phyloP scores from a whole-genome alignment of 2,329 filamentous ascomycete genomes.

The Claviceps africana region DNA sequence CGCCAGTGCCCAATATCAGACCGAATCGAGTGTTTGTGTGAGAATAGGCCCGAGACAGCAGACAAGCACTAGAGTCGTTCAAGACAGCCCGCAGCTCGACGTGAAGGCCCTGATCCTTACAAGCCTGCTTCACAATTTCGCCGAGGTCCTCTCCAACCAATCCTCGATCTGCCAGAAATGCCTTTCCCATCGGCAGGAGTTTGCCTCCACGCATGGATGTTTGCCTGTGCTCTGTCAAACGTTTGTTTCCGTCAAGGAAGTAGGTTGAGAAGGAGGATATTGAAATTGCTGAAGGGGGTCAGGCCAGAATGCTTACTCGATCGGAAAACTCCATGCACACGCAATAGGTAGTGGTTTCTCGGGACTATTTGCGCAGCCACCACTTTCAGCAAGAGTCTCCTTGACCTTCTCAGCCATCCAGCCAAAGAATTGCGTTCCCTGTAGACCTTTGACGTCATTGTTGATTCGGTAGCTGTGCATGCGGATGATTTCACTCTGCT shows the following conservation, averaged over 20 bases:
- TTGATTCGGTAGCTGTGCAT: slow-evolving; percentile 44
- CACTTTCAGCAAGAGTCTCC: slow-evolving; percentile 37
- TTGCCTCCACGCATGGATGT: slow-evolving; percentile 46
- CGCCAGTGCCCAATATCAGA: slow-evolving; percentile 52
- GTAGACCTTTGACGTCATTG: slow-evolving; percentile 38
- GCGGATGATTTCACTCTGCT: slow-evolving; percentile 37
- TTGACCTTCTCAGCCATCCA: slow-evolving; percentile 52
- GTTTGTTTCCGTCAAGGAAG: not conserved
- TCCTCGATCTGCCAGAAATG: slow-evolving; percentile 44
- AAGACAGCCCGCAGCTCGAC: slow-evolving; percentile 47
- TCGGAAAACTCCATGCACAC: slow-evolving; percentile 56
- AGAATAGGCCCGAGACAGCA: slow-evolving; percentile 49
- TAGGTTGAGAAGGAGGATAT: not conserved
- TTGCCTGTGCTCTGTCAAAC: slow-evolving; percentile 33
- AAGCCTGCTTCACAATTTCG: slow-evolving; percentile 41
- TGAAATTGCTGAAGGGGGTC: not conserved
- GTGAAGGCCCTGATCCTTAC: slow-evolving; percentile 33
- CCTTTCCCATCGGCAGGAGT: slow-evolving; percentile 51
- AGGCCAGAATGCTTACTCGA: slow-evolving; percentile 38
- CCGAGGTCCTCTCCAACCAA: slow-evolving; percentile 47
- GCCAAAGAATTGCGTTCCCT: slow-evolving; percentile 48
- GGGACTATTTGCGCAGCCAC: slow-evolving; percentile 21
- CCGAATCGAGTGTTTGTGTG: slow-evolving; percentile 46
- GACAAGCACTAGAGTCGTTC: slow-evolving; percentile 54
- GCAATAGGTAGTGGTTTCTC: slow-evolving; percentile 41